Base-by-base conservation (phyloP, 2,329 filamentous ascomycete species). In the Alternaria hordeiaustralica region DNA sequence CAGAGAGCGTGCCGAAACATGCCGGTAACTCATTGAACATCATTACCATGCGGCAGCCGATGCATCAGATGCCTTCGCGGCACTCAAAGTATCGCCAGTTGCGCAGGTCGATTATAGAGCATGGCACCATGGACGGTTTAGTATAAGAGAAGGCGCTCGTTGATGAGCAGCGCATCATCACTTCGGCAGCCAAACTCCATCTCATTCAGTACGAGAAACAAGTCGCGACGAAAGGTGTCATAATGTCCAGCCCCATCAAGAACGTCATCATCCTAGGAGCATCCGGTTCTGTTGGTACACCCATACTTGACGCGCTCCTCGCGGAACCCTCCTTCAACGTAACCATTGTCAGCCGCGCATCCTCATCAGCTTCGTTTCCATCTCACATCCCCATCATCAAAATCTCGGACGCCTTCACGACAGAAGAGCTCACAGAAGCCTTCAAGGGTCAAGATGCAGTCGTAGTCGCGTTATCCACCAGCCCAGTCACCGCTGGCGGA, bases 401-500 rank as follows among this genome's bases (percentile, higher is more conserved):
- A 30, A 65, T 75, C 15, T 78, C 77, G 13, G 66, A 74, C 30
- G 59, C 64, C 15, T 75, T 68, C 61, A 67, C 74, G 5, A 43
- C 65, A 8, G 23, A 50, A 12, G 71, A 75, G 53, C 67, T 83
- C 18, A 76, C 69, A 6, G 51, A 65, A 6, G 78, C 77, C 3
- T 75, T 83, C 51, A 50, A 65, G 51, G 80, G 74, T 25, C 74
- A 77, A 46, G 77, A 83, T 47, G 81, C 79, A 18, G 73, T 82
- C 50, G 68, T 83, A 41, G 75, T 76, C 23, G 74, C 74, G 13
- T 56, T 81, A 3, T 67, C 64, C 43, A 72, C 72, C 5, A 50
- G 61, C 3, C 70, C 72, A 3, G 67, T 77, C n/a, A 73, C 70
- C 9, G 49, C 67, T 25, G 67, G 69, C 25, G 63, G 60, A 6